Conservation (phyloP, 495 filamentous ascomycete genomes). For the Pseudoneurospora amorphoporcata region DNA sequence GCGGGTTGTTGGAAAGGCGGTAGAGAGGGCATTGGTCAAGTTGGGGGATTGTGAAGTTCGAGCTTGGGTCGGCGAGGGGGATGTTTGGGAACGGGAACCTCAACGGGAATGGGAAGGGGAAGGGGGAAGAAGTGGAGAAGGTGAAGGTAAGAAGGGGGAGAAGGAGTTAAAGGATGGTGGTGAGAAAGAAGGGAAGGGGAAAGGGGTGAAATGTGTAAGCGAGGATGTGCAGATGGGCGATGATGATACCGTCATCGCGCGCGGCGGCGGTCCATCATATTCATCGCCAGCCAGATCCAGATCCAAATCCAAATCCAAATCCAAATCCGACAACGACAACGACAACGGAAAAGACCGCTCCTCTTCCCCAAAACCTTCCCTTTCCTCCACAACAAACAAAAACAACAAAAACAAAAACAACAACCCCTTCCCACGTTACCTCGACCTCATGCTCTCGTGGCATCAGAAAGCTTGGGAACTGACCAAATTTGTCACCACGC, state of each 20-base stretch:
- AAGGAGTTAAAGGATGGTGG: not conserved
- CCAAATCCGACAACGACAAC: not conserved
- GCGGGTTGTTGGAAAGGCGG: constrained; percentile 45
- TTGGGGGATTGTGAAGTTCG: constrained; percentile 50
- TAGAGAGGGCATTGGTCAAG: constrained; percentile 48
- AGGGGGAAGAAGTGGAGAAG: constrained; percentile 22
- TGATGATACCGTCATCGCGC: not conserved
- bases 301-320: not conserved
- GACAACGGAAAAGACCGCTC: not conserved
- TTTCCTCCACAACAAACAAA: not conserved
- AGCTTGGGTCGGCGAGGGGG: constrained; percentile 30
- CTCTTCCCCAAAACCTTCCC: not conserved
- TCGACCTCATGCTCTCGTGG: constrained; percentile 62
- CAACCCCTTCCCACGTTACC: constrained; percentile 50
- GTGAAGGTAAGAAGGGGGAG: constrained; percentile 25
- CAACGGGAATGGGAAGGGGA: not conserved
- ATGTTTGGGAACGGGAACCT: constrained; percentile 15
- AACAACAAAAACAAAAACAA: not conserved
- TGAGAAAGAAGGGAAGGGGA: not conserved
- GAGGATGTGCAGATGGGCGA: not conserved
- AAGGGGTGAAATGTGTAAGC: constrained; percentile 1
- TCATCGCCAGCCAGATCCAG: not conserved
- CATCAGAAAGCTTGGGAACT: constrained; percentile 60
- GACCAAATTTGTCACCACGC: constrained; percentile 46
- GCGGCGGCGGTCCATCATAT: not conserved